Conservation (phyloP, 2,329 filamentous ascomycete species). For the Microsporum audouinii region DNA sequence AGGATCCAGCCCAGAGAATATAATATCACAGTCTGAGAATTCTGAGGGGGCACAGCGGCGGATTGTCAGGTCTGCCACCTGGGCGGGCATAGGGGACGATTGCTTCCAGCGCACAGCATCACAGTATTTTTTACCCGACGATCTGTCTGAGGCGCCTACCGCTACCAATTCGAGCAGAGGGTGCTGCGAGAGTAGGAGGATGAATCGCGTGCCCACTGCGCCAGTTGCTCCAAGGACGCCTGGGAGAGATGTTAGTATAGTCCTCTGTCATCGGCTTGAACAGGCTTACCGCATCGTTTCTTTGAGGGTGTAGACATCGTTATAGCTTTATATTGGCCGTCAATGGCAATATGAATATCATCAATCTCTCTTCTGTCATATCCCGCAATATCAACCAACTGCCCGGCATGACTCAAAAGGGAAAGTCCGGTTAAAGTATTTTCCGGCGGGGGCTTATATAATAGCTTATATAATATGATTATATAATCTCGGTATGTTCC, state of each 20-base stretch:
- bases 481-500: background rate
- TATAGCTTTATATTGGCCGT: background rate
- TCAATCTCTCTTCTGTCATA: background rate
- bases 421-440: background rate
- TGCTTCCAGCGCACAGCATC: constrained; percentile 96
- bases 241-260: constrained; percentile 20
- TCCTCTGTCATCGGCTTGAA: background rate
- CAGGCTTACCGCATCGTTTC: constrained; percentile 11
- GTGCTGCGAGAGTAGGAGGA: constrained; percentile 79
- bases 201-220: constrained; percentile 90
- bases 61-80: constrained; percentile 67
- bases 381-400: background rate
- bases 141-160: constrained; percentile 78
- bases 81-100: constrained; percentile 63
- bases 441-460: background rate
- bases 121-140: constrained; percentile 85
- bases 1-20: constrained; percentile 86
- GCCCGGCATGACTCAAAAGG: background rate
- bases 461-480: background rate
- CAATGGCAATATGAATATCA: background rate
- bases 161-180: constrained; percentile 78
- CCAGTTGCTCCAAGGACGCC: constrained; percentile 83
- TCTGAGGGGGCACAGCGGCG: constrained; percentile 71
- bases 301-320: constrained; percentile 5
- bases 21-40: constrained; percentile 80